These are phyloP conservation scores for Samsoniella hepiali DNA, from an alignment of 2,329 filamentous ascomycete genomes.

Conservation along the genomic window DNA sequence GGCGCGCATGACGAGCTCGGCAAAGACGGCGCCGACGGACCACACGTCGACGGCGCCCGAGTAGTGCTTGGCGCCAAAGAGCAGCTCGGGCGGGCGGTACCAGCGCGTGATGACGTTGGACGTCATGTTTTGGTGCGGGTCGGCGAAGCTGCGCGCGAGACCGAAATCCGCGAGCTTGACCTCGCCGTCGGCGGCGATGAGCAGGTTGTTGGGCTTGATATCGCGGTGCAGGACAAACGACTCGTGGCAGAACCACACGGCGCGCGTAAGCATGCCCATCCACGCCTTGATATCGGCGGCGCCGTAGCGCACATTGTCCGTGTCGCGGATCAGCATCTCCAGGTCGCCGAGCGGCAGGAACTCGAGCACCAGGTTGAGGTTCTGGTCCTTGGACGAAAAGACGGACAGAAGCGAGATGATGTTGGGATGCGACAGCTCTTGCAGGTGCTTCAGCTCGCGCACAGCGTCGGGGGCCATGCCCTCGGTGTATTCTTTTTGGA, in stretches of 20 bases:
- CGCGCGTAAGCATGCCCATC: constrained; percentile 95
- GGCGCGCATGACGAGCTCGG: constrained; percentile 78
- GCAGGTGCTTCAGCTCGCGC: constrained; percentile 91
- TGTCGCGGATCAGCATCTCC: constrained; percentile 89
- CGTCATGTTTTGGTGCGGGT: constrained; percentile 87
- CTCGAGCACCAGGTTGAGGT: constrained; percentile 92
- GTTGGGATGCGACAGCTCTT: constrained; percentile 91
- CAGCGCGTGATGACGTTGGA: constrained; percentile 93
- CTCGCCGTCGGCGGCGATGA: constrained; percentile 89
- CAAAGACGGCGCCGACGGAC: constrained; percentile 90
- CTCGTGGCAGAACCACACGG: constrained; percentile 94
- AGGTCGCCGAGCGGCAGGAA: constrained; percentile 91
- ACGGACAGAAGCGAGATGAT: constrained; percentile 91
- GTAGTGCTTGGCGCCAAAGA: constrained; percentile 88
- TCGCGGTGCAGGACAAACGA: constrained; percentile 93
- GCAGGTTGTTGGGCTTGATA: constrained; percentile 97
- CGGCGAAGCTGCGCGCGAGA: constrained; percentile 83
- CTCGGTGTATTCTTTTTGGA: constrained; percentile 81
- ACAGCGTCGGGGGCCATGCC: constrained; percentile 93
- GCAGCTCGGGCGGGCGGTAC: constrained; percentile 91
- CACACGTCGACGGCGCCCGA: constrained; percentile 89
- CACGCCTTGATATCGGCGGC: constrained; percentile 92
- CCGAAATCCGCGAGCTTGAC: constrained; percentile 98
- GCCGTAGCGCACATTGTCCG: constrained; percentile 72
- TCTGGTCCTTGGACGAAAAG: constrained; percentile 94